Evolutionary conservation across 495 filamentous ascomycete genomes (phyloP), one percentile per base, ranked within the genome.

Genomic region (Podospora fimiseda): DNA sequence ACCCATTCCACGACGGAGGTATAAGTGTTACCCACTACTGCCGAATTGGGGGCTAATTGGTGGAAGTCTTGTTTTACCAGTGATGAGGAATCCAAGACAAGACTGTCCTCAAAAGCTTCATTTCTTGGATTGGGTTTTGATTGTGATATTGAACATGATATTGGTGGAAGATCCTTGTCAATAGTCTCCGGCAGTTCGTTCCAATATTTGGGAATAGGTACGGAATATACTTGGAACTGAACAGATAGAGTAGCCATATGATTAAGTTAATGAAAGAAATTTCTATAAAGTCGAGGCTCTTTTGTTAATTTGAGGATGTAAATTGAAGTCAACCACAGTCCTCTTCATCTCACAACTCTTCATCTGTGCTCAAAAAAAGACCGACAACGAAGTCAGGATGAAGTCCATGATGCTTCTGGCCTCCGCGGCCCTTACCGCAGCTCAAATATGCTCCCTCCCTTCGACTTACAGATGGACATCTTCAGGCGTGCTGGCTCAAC

Each of bases 401-500:
- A 41, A 41, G 39, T 18, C 16, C 16, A 5, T 41, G 13, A 5
- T 18, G 5, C 20, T 62, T 18, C 55, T 64, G 2, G 59, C 53
- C 2, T 60, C 47, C 21, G 30, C 53, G 14, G 43, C 20, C 13
- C 5, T 33, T 11, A 57, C 55, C 30, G 21, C 37, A 9, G 63
- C 63, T 42, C 59, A 46, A 9, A 40, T 61, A 20, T 82, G 80
- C 65, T 47, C 57, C 37, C 78, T 84, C 21, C 78, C 77, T 1
- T 75, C 76, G 5, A 74, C 67, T 2, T 82, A 81, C 60, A 57
- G 52, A 13, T 82, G 80, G 80, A 74, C 72, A 22, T 78, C 74
- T 19, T 72, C 68, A 9, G 70, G 56, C 2, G 19, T 70, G 7
- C 64, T 84, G 2, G 78, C 75, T 7, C 54, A 60, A 2, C 80